These are phyloP conservation scores for Auriscalpium orientale DNA, from an alignment of 768 basidiomycete genomes.

Conservation along the genomic window DNA sequence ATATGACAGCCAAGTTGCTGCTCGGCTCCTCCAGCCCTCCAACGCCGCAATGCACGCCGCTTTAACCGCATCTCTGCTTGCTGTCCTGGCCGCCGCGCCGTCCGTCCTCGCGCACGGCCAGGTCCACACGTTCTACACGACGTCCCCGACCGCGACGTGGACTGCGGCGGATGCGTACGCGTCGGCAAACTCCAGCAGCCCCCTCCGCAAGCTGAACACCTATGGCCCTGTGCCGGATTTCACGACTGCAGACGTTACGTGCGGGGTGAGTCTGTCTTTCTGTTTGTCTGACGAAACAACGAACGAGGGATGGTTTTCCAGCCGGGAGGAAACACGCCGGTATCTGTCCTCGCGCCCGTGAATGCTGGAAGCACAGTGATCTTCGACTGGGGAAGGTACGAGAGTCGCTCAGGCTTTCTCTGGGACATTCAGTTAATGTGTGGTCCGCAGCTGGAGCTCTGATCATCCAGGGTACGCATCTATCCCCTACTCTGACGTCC, in stretches of 20 bases:
- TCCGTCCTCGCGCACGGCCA: conserved; percentile 9
- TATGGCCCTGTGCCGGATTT: conserved; percentile 16
- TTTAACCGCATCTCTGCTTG: background rate
- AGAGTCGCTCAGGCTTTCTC: background rate
- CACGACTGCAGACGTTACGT: conserved; percentile 13
- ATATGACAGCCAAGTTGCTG: too few species aligned
- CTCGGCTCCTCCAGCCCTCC: too few species aligned
- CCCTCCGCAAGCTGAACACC: conserved; percentile 13
- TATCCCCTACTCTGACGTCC: too few species aligned
- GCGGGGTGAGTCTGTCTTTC: conserved; percentile 6
- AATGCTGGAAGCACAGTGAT: conserved; percentile 10
- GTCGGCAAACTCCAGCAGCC: conserved; percentile 9
- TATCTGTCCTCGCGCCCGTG: conserved; percentile 3
- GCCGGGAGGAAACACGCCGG: conserved; percentile 12
- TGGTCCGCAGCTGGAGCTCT: conserved; percentile 6
- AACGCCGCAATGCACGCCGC: too few species aligned
- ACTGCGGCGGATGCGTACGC: conserved; percentile 12
- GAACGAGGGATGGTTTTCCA: background rate
- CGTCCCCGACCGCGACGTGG: conserved; percentile 1
- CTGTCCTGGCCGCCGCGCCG: conserved; percentile 1
- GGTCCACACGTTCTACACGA: conserved; percentile 10
- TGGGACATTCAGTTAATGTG: background rate
- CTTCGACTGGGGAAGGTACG: conserved; percentile 7
- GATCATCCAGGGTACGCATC: conserved; percentile 10
- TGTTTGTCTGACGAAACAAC: background rate